Percentiles rank a stretch among this genome's conserved stretches.
phyloP scores from a whole-genome alignment of 225 moss, liverwort and hornwort species.

The Marchantia paleacea region DNA sequence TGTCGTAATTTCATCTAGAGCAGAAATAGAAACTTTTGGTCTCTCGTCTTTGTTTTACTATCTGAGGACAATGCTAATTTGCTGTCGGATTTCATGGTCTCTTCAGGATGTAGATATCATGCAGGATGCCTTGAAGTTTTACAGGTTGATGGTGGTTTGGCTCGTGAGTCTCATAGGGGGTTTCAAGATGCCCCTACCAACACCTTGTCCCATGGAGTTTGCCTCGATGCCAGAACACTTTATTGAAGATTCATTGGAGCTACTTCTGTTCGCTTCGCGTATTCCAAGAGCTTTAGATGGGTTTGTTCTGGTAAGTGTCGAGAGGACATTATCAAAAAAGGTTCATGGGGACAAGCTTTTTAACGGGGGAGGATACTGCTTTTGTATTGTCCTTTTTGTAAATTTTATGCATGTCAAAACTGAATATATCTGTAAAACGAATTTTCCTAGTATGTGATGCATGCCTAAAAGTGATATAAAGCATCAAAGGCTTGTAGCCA shows the following conservation, averaged over 20 bases:
- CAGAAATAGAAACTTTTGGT: background rate
- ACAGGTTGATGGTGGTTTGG: conserved; percentile 95
- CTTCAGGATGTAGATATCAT: conserved; percentile 76
- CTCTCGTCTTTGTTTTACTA: too few species aligned
- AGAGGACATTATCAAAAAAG: background rate
- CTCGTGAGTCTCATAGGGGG: conserved; percentile 81
- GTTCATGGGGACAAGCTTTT: too few species aligned
- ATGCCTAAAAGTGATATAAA: too few species aligned
- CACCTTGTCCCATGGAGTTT: conserved; percentile 93
- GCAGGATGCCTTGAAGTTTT: conserved; percentile 76
- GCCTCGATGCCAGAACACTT: conserved; percentile 99
- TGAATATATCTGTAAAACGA: too few species aligned
- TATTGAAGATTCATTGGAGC: conserved; percentile 86
- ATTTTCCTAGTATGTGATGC: too few species aligned
- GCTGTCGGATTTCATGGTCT: background rate
- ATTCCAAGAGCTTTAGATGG: conserved; percentile 80
- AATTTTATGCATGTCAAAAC: too few species aligned
- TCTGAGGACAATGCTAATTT: background rate
- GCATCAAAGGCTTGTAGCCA: too few species aligned
- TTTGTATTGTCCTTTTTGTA: too few species aligned
- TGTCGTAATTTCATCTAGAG: background rate
- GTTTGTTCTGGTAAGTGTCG: conserved; percentile 68
- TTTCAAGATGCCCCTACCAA: conserved; percentile 85
- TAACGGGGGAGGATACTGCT: too few species aligned
- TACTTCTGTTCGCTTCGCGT: conserved; percentile 82